Conservation (phyloP, 352 stramenopile genomes). For the Hyaloperonospora brassicae region DNA sequence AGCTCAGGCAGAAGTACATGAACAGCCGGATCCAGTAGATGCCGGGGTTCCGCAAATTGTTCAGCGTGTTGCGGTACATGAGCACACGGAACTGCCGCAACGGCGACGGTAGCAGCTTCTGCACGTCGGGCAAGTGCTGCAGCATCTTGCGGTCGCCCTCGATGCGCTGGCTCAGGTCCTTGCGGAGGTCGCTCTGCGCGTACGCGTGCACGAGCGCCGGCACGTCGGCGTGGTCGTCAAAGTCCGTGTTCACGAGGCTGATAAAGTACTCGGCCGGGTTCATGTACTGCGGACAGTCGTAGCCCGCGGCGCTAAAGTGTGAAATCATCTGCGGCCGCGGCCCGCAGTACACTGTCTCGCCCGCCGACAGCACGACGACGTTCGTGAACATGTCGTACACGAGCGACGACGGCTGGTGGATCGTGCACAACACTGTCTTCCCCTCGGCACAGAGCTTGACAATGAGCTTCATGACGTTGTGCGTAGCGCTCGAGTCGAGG, state of each 20-base stretch:
- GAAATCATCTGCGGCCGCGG: conserved; percentile 28
- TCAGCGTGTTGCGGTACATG: conserved; percentile 47
- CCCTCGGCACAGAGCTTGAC: conserved; percentile 13
- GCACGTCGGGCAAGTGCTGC: conserved; percentile 16
- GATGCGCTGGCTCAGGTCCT: conserved; percentile 9
- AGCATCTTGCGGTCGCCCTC: conserved; percentile 16
- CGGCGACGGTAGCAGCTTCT: conserved; percentile 19
- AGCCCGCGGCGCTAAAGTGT: conserved; percentile 29
- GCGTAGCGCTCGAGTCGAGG: conserved; percentile 24
- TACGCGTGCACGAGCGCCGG: conserved; percentile 19
- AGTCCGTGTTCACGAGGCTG: conserved; percentile 48
- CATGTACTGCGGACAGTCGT: conserved; percentile 37
- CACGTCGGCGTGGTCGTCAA: conserved; percentile 35
- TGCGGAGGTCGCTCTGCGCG: conserved; percentile 10
- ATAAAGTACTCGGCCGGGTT: conserved; percentile 57
- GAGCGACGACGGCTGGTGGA: conserved; percentile 84
- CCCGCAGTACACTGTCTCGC: conserved; percentile 76
- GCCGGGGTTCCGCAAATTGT: conserved; percentile 57
- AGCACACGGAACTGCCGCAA: conserved; percentile 38
- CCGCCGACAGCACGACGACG: conserved; percentile 50
- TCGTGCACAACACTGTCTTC: conserved; percentile 78
- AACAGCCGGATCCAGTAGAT: conserved; percentile 63
- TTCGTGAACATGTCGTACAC: conserved; percentile 30
- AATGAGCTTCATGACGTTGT: conserved; percentile 22
- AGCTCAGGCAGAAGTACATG: conserved; percentile 63